Evolutionary conservation across 805 yeast species (phyloP).

Genomic region (Yarrowia osloensis): DNA sequence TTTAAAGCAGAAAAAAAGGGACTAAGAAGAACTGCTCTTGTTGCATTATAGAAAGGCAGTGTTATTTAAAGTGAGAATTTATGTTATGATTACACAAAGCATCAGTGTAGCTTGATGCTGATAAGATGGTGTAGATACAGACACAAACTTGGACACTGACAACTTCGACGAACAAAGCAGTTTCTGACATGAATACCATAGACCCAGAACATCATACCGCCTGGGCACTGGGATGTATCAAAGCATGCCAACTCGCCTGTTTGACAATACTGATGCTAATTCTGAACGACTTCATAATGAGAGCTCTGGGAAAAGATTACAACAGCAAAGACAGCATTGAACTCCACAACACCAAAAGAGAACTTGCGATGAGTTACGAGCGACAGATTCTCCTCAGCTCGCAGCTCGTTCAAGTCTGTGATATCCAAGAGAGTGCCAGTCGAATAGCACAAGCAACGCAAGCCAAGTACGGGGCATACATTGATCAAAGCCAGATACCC

Average conservation of each 20-base stretch:
- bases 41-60: slow-evolving; percentile 21
- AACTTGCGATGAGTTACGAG: background rate
- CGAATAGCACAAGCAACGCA: background rate
- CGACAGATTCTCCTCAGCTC: background rate
- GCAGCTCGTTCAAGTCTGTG: background rate
- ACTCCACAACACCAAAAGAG: background rate
- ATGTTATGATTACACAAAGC: background rate
- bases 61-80: slow-evolving; percentile 4
- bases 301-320: background rate
- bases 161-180: background rate
- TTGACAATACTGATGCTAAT: background rate
- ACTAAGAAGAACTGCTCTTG: background rate
- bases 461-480: background rate
- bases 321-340: background rate
- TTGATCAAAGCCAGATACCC: background rate
- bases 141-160: background rate
- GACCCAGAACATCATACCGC: background rate
- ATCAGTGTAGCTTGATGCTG: too few species aligned
- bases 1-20: background rate
- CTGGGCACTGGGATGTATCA: background rate
- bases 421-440: background rate
- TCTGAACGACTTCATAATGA: slow-evolving; percentile 4
- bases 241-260: background rate
- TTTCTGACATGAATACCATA: background rate
- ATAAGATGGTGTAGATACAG: background rate